Evolutionary conservation across 306 rosid genomes (phyloP), one percentile per base, ranked within the genome.

Genomic region (Lathyrus aphaca): DNA sequence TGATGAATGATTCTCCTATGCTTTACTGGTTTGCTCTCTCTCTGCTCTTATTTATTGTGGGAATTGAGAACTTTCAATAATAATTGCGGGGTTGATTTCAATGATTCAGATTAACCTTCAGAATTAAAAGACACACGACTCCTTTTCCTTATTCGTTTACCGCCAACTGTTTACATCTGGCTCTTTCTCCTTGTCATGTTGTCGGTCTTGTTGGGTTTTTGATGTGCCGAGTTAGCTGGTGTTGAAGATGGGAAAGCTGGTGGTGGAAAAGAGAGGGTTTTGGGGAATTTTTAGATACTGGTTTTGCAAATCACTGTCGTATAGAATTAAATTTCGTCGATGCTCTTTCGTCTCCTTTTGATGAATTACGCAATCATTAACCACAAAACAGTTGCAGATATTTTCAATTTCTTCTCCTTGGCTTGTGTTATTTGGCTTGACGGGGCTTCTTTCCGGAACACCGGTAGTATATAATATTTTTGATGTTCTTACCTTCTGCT

Each of bases 11-110:
- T 64, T 86, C 99, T 56, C 97, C 97, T 30, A 84, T 75, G 81
- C 97, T 94, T 59, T 94, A 91, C 84, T 94, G 99, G 99, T 94
- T 65, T 73, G 88, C 75, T 69, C 77, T 68, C 56, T 18, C 65
- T 50, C 49, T 30, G 17, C 51, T 46, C 39, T 25, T 55, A 55
- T 55, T 25, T 25, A 27, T 13, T 14, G 9, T 27, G 17, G 38
- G 10, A 55, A 27, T 27, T 3, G 10, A 55, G 62, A 55, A 25
- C 58, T 19, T 51, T 18, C 58, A 4, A 19, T 51, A 18, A 3
- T 51, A 51, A 18, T 21, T 5, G 29, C 1, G 30, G 14, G 30
- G 14, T 51, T 51, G 58, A 19, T 51, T 18, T 49, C n/a, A 51
- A 10, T 5, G 14, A 51, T 10, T 51, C 30, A 51, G 58, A 51